These are phyloP conservation scores for Fusarium azukiicola DNA, from an alignment of 2,329 filamentous ascomycete species.

Conservation along the genomic window DNA sequence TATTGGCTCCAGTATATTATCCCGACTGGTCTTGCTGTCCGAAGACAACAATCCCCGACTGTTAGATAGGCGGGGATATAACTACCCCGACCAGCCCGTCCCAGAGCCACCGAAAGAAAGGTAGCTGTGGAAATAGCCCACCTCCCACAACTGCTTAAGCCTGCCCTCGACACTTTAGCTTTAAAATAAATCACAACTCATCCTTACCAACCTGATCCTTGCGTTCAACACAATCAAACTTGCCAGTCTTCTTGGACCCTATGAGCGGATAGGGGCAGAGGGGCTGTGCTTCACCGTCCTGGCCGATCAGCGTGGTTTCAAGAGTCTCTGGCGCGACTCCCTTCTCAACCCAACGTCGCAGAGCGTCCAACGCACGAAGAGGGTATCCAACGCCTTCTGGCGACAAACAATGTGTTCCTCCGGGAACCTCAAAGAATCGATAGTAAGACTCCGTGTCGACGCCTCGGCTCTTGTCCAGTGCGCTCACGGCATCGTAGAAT, in stretches of 20 bases:
- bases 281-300: neutral
- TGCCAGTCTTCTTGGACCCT: neutral
- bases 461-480: neutral
- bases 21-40: no score
- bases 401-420: conserved; percentile 11
- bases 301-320: neutral
- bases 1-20: no score
- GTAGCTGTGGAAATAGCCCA: no score
- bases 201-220: neutral
- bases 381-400: conserved; percentile 4
- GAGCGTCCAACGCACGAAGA: neutral
- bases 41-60: no score
- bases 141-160: neutral
- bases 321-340: neutral
- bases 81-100: no score
- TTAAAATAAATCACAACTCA: neutral
- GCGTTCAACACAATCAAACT: neutral
- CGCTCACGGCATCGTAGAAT: neutral
- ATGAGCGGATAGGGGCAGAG: neutral
- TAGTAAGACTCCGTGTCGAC: conserved; percentile 18
- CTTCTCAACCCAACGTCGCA: conserved; percentile 24
- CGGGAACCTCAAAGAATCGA: conserved; percentile 27
- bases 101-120: no score
- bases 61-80: no score
- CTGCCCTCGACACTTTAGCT: neutral